Conservation (phyloP, 306 rosid genomes). For the Amphicarpaea edgeworthii region DNA sequence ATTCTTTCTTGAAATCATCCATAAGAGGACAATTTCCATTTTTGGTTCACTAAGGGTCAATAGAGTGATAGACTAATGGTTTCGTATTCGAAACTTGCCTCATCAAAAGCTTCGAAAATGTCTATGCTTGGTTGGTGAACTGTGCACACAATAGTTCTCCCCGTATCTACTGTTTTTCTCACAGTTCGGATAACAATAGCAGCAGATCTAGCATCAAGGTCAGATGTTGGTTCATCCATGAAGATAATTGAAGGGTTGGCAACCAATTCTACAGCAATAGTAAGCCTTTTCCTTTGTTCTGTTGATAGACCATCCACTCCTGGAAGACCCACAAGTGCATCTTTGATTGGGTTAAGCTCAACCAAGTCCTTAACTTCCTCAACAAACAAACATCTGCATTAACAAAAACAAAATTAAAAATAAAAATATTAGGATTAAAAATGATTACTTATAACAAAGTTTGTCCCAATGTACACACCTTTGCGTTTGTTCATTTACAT, state of each 20-base stretch:
- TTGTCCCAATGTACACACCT: conserved; percentile 21
- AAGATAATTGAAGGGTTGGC: conserved; percentile 55
- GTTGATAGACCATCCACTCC: conserved; percentile 54
- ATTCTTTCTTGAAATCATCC: too few species aligned
- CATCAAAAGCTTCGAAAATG: conserved; percentile 55
- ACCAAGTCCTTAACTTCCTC: conserved; percentile 63
- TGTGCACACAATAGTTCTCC: conserved; percentile 53
- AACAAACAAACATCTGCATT: conserved; percentile 55
- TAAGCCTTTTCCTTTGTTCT: conserved; percentile 66
- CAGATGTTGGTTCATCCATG: conserved; percentile 60
- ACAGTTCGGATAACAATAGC: conserved; percentile 54
- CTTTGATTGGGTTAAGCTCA: conserved; percentile 57
- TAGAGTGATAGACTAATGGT: too few species aligned
- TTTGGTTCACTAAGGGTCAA: too few species aligned
- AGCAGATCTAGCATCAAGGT: conserved; percentile 55
- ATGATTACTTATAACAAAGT: background rate
- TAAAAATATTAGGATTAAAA: conserved; percentile 10
- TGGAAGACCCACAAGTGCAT: conserved; percentile 61
- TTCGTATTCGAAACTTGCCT: conserved; percentile 26
- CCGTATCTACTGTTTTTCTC: conserved; percentile 47
- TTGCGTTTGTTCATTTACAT: conserved; percentile 26
- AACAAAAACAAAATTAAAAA: background rate
- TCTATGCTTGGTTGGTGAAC: conserved; percentile 59
- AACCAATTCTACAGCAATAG: conserved; percentile 69
- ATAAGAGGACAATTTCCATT: background rate